Conservation (phyloP, 148 eudicot species). For the Rhododendron griersonianum region DNA sequence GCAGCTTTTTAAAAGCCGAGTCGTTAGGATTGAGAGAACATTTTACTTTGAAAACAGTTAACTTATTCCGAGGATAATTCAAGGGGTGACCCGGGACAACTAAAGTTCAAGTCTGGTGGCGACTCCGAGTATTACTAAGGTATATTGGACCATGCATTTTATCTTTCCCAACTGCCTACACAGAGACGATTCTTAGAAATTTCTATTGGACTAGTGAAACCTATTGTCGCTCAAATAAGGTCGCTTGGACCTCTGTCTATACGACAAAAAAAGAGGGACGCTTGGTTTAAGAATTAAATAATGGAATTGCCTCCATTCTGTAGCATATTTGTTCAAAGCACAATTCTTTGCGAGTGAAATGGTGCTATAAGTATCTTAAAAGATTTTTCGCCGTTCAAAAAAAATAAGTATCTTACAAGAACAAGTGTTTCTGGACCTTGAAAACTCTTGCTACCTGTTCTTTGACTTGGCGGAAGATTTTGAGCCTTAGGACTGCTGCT, state of each 20-base stretch:
- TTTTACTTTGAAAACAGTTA: too few species aligned
- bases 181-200: too few species aligned
- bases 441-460: neutral
- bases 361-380: neutral
- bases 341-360: neutral
- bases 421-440: neutral
- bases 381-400: too few species aligned
- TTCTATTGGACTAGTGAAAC: too few species aligned
- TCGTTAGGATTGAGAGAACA: too few species aligned
- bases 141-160: neutral
- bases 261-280: neutral
- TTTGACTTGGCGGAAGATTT: neutral
- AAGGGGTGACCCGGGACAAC: too few species aligned
- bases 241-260: too few species aligned
- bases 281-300: neutral
- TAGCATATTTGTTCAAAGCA: neutral
- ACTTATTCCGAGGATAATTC: too few species aligned
- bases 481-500: neutral
- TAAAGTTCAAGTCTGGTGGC: too few species aligned
- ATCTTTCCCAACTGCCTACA: too few species aligned
- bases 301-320: neutral
- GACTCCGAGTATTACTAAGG: neutral
- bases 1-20: too few species aligned
- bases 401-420: neutral
- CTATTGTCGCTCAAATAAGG: too few species aligned